Evolutionary conservation across 1,284 basidiomycete species (phyloP), one percentile per base, ranked within the genome.

Genomic region (Athelia sp.): DNA sequence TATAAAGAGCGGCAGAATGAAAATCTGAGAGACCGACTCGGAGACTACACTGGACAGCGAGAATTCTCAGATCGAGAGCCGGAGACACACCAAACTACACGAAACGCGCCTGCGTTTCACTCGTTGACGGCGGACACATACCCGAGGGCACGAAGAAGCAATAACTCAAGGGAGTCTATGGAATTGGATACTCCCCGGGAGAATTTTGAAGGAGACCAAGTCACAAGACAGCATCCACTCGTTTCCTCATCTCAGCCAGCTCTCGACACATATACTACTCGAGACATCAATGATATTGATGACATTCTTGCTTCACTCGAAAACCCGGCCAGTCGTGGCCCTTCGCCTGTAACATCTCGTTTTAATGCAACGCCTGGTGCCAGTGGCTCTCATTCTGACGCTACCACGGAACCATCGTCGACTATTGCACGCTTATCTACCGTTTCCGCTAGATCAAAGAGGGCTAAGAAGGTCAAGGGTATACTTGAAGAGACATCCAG

Each of bases 291-390:
- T 26, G 87, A 90, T 59, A 79, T 90, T 51, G 83, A 75, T 55
- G 87, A 88, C 58, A 87, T 90, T 48, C 67, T 90, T 46, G 82
- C 75, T 54, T 84, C 87, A 56, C 75, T 88, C 38, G 77, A 81
- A 34, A 76, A 80, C 8, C 81, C 84, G 52, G 84, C 88, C 53
- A 26, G 10, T 44, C 66, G 68, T 36, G 72, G 73, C 54, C 66
- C 72, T 15, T 71, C 73, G 1, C 73, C 74, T 50, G 67, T 75
- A n/a, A 70, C 75, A 47, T 68, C 73, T 18, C 72, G 72, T 59
- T 64, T 60, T 47, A 74, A 67, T 34, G 59, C 54, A 29, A 49
- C 57, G 17, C 50, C 55, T 29, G 36, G n/a, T 17, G 6, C 19
- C 36, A 40, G 36, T 40, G n/a, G n/a, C 15, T 40, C 19, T 21